Conservation (phyloP, 352 stramenopile species). For the Phytophthora tentaculata region DNA sequence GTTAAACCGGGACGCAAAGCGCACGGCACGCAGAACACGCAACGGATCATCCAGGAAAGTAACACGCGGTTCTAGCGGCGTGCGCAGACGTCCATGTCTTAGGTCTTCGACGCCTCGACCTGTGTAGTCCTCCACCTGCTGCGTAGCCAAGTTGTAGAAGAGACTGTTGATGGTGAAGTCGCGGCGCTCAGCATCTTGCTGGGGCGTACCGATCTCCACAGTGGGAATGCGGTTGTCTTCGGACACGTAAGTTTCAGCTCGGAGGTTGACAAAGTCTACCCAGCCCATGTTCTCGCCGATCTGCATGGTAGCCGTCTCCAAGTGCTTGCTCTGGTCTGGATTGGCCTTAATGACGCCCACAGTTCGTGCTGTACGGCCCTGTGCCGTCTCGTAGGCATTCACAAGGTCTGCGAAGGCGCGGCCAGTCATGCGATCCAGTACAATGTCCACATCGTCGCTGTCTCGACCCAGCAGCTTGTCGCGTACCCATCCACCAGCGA, state of each 20-base stretch:
- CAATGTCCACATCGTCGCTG: slow-evolving; percentile 98
- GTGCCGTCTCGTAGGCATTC: slow-evolving; percentile 64
- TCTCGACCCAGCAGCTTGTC: slow-evolving; percentile 94
- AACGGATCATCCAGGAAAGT: slow-evolving; percentile 98
- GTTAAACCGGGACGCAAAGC: slow-evolving; percentile 96
- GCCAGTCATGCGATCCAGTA: slow-evolving; percentile 96
- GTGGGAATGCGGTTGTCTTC: slow-evolving; percentile 75
- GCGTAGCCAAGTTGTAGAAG: slow-evolving; percentile 98
- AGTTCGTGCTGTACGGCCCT: slow-evolving; percentile 52
- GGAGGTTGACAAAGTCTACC: slow-evolving; percentile 99
- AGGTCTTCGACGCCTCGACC: slow-evolving; percentile 92
- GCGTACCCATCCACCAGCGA: slow-evolving; percentile 99
- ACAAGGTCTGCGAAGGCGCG: slow-evolving; percentile 92
- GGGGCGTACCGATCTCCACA: slow-evolving; percentile 80
- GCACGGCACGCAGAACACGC: slow-evolving; percentile 93
- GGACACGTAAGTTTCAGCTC: slow-evolving; percentile 95
- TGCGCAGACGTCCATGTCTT: slow-evolving; percentile 89
- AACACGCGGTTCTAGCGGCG: slow-evolving; percentile 92
- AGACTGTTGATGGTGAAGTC: slow-evolving; percentile 99
- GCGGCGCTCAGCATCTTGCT: slow-evolving; percentile 88
- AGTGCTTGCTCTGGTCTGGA: slow-evolving; percentile 97
- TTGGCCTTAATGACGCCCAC: slow-evolving; percentile 84
- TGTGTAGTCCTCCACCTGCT: slow-evolving; percentile 96
- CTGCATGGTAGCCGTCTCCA: slow-evolving; percentile 98
- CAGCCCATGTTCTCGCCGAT: slow-evolving; percentile 87